These are phyloP conservation scores for Yarrowia osloensis DNA, from an alignment of 805 yeast species.

Conservation along the genomic window DNA sequence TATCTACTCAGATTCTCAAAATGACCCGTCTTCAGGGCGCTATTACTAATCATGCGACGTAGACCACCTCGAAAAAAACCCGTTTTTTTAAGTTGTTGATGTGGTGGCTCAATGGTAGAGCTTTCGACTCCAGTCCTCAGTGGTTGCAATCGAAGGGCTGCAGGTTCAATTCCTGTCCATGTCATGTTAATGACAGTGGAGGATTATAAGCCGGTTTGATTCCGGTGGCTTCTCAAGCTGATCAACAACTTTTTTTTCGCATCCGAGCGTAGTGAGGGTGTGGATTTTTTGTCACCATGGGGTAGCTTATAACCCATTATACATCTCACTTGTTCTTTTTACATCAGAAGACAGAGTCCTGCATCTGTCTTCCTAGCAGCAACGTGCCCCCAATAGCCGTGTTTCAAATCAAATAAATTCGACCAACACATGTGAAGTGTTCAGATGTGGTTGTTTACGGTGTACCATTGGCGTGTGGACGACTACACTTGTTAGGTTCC, in stretches of 20 bases:
- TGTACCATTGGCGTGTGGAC: no score
- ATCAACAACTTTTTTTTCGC: constrained; percentile 24
- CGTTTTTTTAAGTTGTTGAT: constrained; percentile 13
- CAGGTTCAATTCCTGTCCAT: constrained; percentile 84
- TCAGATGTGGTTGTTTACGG: no score
- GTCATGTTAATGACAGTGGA: constrained; percentile 43
- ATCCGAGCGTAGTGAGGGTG: neutral
- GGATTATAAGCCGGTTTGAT: constrained; percentile 26
- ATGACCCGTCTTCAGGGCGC: no score
- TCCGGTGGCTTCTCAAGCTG: constrained; percentile 30
- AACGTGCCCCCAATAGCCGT: no score
- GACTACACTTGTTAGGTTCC: no score
- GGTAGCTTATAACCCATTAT: no score
- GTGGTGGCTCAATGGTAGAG: constrained; percentile 78
- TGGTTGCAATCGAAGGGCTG: constrained; percentile 64
- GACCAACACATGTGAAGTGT: no score
- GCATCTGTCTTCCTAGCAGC: no score
- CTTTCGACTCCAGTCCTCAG: constrained; percentile 64
- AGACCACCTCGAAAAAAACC: neutral
- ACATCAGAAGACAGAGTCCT: no score
- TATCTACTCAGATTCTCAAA: neutral
- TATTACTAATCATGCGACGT: neutral
- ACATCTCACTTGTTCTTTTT: no score
- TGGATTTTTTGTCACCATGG: no score
- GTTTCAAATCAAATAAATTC: no score